Evolutionary conservation across 345 rosid species (phyloP).

Genomic region (Diplotaxis tenuifolia): DNA sequence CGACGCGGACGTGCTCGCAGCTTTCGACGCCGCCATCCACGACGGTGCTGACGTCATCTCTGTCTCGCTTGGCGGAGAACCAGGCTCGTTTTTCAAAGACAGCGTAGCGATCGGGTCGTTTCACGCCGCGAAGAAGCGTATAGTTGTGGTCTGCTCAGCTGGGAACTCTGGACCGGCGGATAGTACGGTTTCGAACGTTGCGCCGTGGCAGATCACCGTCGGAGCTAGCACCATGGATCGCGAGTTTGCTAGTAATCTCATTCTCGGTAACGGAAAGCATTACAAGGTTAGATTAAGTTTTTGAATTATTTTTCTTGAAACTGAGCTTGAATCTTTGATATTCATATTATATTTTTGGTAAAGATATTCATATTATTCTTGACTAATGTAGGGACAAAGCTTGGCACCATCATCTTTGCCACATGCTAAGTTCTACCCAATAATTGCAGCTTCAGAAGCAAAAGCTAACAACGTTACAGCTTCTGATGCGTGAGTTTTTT

Average conservation of each 20-base stretch:
- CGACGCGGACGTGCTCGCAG: slow-evolving; percentile 71
- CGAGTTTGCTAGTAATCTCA: slow-evolving; percentile 64
- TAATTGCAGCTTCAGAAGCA: slow-evolving; percentile 58
- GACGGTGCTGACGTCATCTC: slow-evolving; percentile 81
- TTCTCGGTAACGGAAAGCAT: slow-evolving; percentile 53
- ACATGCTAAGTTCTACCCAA: slow-evolving; percentile 47
- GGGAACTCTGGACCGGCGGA: slow-evolving; percentile 83
- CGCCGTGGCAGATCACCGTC: slow-evolving; percentile 91
- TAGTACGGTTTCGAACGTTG: slow-evolving; percentile 57
- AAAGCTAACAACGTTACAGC: slow-evolving; percentile 49
- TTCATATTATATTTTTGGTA: background rate
- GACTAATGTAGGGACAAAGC: slow-evolving; percentile 62
- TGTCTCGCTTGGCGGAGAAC: slow-evolving; percentile 58
- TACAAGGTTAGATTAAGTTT: slow-evolving; percentile 49
- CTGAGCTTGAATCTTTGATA: background rate
- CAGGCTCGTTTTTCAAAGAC: slow-evolving; percentile 50
- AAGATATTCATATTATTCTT: background rate
- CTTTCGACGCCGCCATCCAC: slow-evolving; percentile 66
- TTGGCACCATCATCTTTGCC: slow-evolving; percentile 51
- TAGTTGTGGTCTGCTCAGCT: slow-evolving; percentile 67
- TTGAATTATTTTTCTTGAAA: background rate
- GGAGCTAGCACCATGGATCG: slow-evolving; percentile 90
- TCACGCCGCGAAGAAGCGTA: slow-evolving; percentile 63
- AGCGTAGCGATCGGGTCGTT: slow-evolving; percentile 73
- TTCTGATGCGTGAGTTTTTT: slow-evolving; percentile 55